These are phyloP conservation scores for Solanum corneliomulleri DNA, from an alignment of 257 asterid genomes.

Conservation along the genomic window DNA sequence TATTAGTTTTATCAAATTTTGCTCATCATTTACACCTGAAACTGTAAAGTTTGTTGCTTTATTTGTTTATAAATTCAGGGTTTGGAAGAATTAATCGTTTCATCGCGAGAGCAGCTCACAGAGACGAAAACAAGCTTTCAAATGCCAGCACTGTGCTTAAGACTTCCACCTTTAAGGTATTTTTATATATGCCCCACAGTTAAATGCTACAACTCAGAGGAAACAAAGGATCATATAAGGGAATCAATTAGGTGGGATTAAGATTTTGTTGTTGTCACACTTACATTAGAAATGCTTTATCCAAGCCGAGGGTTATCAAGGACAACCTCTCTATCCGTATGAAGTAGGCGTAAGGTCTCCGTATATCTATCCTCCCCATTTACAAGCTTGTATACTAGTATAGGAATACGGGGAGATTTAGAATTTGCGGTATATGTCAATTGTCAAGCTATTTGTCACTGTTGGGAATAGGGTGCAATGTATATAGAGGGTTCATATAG, in stretches of 20 bases:
- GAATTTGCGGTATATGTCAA: neutral
- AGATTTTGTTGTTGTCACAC: neutral
- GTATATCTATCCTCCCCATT: neutral
- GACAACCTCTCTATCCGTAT: neutral
- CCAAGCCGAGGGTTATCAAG: neutral
- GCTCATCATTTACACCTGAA: neutral
- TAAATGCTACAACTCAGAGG: neutral
- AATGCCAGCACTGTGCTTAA: neutral
- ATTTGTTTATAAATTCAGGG: neutral
- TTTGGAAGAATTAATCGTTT: neutral
- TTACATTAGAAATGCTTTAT: neutral
- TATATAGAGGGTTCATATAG: neutral
- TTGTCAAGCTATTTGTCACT: neutral
- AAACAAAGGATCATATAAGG: neutral
- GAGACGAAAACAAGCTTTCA: neutral
- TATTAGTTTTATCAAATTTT: neutral
- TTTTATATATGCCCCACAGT: neutral
- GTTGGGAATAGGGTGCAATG: neutral
- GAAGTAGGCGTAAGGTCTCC: neutral
- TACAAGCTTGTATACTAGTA: neutral
- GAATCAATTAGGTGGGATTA: neutral
- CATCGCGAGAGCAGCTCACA: neutral
- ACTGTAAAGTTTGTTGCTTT: neutral
- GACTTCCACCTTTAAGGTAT: neutral
- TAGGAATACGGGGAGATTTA: neutral